Base-by-base conservation (phyloP, 176 grass and related monocot genomes). In the Lolium rigidum region DNA sequence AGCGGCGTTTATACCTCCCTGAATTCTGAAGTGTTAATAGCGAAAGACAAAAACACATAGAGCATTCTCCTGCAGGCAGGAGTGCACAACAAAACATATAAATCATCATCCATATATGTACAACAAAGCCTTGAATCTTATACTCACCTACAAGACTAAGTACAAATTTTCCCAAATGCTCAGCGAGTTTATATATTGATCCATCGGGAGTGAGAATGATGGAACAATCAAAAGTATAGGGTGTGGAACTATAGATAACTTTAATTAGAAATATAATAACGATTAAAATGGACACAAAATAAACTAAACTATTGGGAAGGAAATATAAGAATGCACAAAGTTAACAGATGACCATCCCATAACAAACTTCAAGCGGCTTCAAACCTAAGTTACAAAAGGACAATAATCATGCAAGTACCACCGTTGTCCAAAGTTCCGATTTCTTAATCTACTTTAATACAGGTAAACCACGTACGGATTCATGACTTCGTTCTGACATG, bases 1-100 rank as follows among this genome's bases (percentile, higher is more conserved):
- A 55, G 95, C 95, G 57, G 95, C 93, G 81, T 98, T 98, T 84
- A 98, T 98, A 84, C 95, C 95, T 80, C 93, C 95, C 95, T 98
- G 55, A 37, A 80, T 63, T 76, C 49, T 18, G 10, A 76, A 51
- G 44, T 67, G 61, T 81, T 67, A 67, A 63, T 63, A 28, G 26
- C 17, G 17, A 67, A n/a, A 16, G 11, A 50, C 60, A 50, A 21
- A 81, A 67, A 51, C 6, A 14, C 0, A 1, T n/a, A 16, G 18
- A 82, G 49, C 18, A 56, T 55, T 70, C 82, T 84, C 87, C 80
- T 81, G 82, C 85, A 82, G 82, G 73, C 69, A 81, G 82, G 87
- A 75, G 82, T 80, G 49, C 49, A 56, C 11, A 41, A 55, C 49
- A 79, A 13, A 41, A 22, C 38, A 44, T 55, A 39, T 2, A 68